These are phyloP conservation scores for Yamadazyma phyllophila DNA, from an alignment of 805 yeast species.

Conservation along the genomic window DNA sequence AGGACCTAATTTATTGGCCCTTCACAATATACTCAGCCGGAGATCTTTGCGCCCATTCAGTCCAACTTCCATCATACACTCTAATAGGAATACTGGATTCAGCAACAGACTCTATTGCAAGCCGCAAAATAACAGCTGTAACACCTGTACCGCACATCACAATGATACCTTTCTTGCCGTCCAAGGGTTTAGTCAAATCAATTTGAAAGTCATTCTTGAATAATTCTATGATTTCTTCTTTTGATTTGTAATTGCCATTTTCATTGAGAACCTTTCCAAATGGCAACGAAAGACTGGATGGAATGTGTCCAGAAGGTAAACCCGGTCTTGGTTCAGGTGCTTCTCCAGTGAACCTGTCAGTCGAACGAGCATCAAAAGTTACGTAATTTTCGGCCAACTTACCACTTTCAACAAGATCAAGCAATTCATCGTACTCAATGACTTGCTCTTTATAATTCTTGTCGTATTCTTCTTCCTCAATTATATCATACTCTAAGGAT, in stretches of 20 bases:
- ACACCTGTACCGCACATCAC: constrained; percentile 97
- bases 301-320: constrained; percentile 84
- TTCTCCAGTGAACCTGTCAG: constrained; percentile 70
- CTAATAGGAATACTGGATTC: constrained; percentile 36
- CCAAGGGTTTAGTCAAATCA: constrained; percentile 25
- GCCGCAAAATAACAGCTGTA: constrained; percentile 82
- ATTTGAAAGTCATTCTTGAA: constrained; percentile 38
- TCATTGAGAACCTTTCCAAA: constrained; percentile 57
- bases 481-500: constrained; percentile 21
- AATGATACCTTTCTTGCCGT: constrained; percentile 57
- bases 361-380: constrained; percentile 80
- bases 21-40: constrained; percentile 53
- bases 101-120: constrained; percentile 51
- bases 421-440: constrained; percentile 63
- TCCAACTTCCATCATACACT: constrained; percentile 80
- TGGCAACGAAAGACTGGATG: constrained; percentile 76
- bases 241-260: constrained; percentile 46
- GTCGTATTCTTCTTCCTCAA: constrained; percentile 28
- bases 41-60: constrained; percentile 81
- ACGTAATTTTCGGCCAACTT: constrained; percentile 46
- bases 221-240: constrained; percentile 44
- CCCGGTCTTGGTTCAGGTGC: constrained; percentile 91
- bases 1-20: neutral
- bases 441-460: constrained; percentile 45
- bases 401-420: constrained; percentile 52